Evolutionary conservation across 345 rosid genomes (phyloP).

Genomic region (Capsella bursapastoris): DNA sequence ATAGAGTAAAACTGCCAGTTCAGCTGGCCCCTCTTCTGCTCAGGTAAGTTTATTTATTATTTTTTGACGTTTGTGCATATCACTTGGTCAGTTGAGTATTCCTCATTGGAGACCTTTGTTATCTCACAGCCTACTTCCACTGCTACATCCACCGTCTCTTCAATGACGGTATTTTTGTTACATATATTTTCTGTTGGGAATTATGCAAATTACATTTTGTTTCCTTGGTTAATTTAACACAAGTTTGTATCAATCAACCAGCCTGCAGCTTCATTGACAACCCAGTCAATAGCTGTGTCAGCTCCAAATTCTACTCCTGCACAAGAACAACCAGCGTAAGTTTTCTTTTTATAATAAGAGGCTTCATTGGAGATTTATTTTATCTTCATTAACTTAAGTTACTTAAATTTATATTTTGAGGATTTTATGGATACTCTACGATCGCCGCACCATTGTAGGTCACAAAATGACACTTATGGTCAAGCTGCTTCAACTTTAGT

Average conservation of each 20-base stretch:
- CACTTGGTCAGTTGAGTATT: constrained; percentile 14
- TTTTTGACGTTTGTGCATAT: constrained; percentile 10
- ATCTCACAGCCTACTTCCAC: constrained; percentile 60
- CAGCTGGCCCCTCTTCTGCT: constrained; percentile 59
- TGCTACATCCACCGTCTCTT: constrained; percentile 43
- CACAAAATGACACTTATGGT: constrained; percentile 58
- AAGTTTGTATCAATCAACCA: constrained; percentile 2
- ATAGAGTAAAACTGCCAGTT: constrained; percentile 71
- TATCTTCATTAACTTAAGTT: background rate
- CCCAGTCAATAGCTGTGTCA: constrained; percentile 48
- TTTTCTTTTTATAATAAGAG: constrained; percentile 20
- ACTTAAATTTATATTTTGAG: constrained; percentile 10
- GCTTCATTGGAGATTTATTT: background rate
- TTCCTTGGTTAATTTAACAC: constrained; percentile 18
- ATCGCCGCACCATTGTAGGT: constrained; percentile 44
- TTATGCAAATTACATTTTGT: constrained; percentile 6
- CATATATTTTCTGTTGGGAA: constrained; percentile 10
- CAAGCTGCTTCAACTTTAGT: constrained; percentile 91
- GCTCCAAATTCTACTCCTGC: constrained; percentile 47
- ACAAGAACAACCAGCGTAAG: constrained; percentile 58
- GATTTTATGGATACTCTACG: background rate
- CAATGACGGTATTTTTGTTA: constrained; percentile 38
- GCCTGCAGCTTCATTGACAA: constrained; percentile 29
- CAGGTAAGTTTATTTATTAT: constrained; percentile 50
- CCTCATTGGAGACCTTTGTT: constrained; percentile 1